Conservation (phyloP, 2,329 filamentous ascomycete genomes). For the Aspergillus amoenus region DNA sequence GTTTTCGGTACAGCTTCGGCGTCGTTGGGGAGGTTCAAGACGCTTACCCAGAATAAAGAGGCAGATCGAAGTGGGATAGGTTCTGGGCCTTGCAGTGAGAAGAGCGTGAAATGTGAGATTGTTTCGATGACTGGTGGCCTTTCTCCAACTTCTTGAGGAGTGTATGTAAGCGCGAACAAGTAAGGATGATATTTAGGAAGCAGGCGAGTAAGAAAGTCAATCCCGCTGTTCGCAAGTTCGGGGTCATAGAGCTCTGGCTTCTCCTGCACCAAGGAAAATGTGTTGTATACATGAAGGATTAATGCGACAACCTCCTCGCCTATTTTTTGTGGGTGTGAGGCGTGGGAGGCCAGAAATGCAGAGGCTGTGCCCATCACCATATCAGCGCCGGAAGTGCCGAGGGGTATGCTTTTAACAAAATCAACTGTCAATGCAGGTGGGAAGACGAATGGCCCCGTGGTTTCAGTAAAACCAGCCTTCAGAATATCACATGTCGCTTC, state of each 20-base stretch:
- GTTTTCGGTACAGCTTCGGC: constrained; percentile 27
- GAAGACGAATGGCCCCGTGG: constrained; percentile 45
- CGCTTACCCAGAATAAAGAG: constrained; percentile 44
- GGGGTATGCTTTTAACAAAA: constrained; percentile 42
- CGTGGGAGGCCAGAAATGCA: constrained; percentile 46
- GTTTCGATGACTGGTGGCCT: constrained; percentile 32
- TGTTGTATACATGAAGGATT: constrained; percentile 40
- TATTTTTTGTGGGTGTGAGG: constrained; percentile 34
- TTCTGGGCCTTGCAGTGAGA: constrained; percentile 41
- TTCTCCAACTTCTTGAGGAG: constrained; percentile 20
- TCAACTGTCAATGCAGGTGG: constrained; percentile 40
- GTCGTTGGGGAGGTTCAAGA: constrained; percentile 36
- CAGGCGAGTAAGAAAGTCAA: constrained; percentile 45
- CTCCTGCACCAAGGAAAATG: constrained; percentile 38
- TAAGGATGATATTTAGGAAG: constrained; percentile 42
- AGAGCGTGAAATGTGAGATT: constrained; percentile 42
- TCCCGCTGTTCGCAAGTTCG: constrained; percentile 44
- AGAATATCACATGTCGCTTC: constrained; percentile 48
- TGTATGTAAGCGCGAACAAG: constrained; percentile 37
- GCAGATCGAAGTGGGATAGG: constrained; percentile 49
- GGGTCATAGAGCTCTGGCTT: constrained; percentile 39
- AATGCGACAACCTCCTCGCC: constrained; percentile 34
- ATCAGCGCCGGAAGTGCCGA: constrained; percentile 41
- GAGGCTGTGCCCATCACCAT: constrained; percentile 47
- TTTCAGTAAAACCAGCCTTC: constrained; percentile 47